Conservation (phyloP, 106 monocot species). For the Dendrobium nobile region DNA sequence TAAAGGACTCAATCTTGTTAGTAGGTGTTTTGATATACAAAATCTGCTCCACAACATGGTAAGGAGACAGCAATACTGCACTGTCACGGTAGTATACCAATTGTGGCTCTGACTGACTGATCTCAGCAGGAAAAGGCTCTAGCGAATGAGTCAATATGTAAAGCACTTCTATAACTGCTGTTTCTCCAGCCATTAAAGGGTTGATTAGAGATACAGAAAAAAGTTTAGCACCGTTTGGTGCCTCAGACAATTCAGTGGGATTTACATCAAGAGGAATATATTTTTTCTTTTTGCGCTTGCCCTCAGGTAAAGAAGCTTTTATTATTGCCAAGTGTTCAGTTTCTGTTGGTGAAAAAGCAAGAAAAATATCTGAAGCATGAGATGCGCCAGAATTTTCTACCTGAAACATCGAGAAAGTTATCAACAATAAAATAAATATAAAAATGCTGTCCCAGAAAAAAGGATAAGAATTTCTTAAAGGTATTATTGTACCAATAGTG, state of each 20-base stretch:
- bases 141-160: slow-evolving; percentile 47
- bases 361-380: slow-evolving; percentile 47
- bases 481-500: not conserved
- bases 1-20: slow-evolving; percentile 60
- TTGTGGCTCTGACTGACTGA: slow-evolving; percentile 67
- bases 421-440: not conserved
- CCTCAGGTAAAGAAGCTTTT: slow-evolving; percentile 44
- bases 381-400: slow-evolving; percentile 60
- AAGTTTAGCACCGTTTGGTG: slow-evolving; percentile 35
- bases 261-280: slow-evolving; percentile 41
- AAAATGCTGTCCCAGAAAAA: not conserved
- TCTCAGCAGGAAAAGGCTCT: slow-evolving; percentile 73
- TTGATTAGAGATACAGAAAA: slow-evolving; percentile 43
- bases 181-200: slow-evolving; percentile 47
- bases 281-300: slow-evolving; percentile 66
- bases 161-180: slow-evolving; percentile 39
- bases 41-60: slow-evolving; percentile 52
- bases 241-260: slow-evolving; percentile 20
- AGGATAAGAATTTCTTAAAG: not conserved
- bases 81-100: slow-evolving; percentile 71
- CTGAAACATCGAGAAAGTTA: slow-evolving; percentile 23
- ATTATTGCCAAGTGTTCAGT: slow-evolving; percentile 56
- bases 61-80: slow-evolving; percentile 67
- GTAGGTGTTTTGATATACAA: slow-evolving; percentile 63
- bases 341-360: slow-evolving; percentile 67